Conservation (phyloP, 2,329 filamentous ascomycete species). For the Colletotrichum sp. region DNA sequence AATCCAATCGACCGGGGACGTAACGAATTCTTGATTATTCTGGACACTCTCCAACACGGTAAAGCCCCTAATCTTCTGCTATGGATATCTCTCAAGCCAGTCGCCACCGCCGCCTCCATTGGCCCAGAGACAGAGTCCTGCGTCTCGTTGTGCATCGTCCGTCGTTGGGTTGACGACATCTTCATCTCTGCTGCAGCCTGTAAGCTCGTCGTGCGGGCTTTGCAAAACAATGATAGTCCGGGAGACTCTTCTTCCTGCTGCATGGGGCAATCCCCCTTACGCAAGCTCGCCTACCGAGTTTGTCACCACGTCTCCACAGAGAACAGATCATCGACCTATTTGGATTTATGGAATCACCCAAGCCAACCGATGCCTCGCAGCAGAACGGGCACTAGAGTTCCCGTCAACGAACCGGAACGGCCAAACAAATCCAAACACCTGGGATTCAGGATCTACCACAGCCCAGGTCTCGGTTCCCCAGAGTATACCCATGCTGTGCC, state of each 20-base stretch:
- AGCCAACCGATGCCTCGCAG: not conserved
- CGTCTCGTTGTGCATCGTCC: not conserved
- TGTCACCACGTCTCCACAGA: not conserved
- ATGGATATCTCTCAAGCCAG: not conserved
- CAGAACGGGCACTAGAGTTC: not conserved
- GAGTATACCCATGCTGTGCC: not conserved
- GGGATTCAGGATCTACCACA: not conserved
- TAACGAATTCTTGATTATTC: not conserved
- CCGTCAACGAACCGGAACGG: not conserved
- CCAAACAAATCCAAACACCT: not conserved
- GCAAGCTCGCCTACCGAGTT: not conserved
- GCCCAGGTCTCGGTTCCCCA: not conserved
- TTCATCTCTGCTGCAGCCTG: not conserved
- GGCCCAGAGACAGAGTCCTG: not conserved
- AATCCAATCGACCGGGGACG: not conserved
- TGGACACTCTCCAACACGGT: not conserved
- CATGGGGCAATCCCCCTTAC: not conserved
- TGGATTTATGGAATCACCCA: not conserved
- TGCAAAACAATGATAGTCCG: not conserved
- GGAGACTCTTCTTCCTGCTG: not conserved
- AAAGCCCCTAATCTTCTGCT: not conserved
- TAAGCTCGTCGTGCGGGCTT: not conserved
- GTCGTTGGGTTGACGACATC: not conserved
- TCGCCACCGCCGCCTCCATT: not conserved
- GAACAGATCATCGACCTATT: not conserved